Base-by-base conservation (phyloP, 2,329 filamentous ascomycete genomes). In the Stromatinia cepivora region DNA sequence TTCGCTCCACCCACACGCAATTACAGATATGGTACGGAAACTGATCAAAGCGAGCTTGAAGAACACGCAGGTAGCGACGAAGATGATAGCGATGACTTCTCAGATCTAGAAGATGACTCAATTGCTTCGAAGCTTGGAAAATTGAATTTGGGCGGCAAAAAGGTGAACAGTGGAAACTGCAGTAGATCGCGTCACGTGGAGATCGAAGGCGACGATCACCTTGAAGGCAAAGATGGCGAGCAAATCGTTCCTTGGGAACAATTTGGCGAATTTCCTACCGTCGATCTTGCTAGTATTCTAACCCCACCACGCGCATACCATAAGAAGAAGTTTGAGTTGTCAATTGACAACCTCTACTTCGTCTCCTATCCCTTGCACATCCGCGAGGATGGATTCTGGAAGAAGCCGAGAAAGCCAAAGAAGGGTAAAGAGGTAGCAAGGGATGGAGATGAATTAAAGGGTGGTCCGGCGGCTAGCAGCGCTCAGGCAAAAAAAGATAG, bases 281-380 rank as follows among this genome's bases (percentile, higher is more conserved):
- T 90, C 71, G 91, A 93, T 58, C 86, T 97, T 71, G 92, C 92
- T 75, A 92, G 90, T 73, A 85, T 97, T 62, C 79, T 97, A 67
- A 93, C 91, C 0, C 93, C 93, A 0, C 87, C 88, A 11, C 84
- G 88, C 17, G 86, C 90, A 11, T 93, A 92, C 79, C 90, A 95
- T 81, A 96, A 94, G 81, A 88, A 86, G 74, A 87, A 89, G 34
- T 97, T 97, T 76, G 92, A 97, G 78, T 84, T 97, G 70, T 91
- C 89, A 0, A 83, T 97, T 11, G 92, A 96, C 75, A 90, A 92
- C 58, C 82, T 94, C 53, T 88, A 90, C 69, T 95, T 92, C 77
- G 84, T 96, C 25, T 93, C 93, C 0, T 93, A 92, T 79, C 93
- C 93, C 6, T 87, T 96, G 53, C 93, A 94, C 79, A 90, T 93